Conservation (phyloP, 768 basidiomycete genomes). For the Boletus edulis region DNA sequence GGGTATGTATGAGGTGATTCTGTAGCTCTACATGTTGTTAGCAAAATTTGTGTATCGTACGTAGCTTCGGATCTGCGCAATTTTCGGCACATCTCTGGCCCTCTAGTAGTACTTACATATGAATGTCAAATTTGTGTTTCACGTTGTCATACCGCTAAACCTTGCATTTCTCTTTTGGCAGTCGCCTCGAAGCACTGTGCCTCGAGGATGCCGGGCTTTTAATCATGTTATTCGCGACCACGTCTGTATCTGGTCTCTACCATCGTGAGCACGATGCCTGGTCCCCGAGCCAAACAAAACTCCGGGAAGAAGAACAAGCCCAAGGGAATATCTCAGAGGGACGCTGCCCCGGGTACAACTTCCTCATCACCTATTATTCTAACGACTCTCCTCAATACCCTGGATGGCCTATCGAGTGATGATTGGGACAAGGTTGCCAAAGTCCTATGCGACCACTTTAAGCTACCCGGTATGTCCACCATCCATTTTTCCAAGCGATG, state of each 20-base stretch:
- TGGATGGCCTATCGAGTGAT: slow-evolving; percentile 24
- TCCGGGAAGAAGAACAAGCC: slow-evolving; percentile 14
- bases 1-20: background rate
- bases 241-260: background rate
- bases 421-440: slow-evolving; percentile 47
- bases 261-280: slow-evolving; percentile 14
- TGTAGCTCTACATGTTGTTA: slow-evolving; percentile 6
- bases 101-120: no score
- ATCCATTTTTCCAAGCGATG: background rate
- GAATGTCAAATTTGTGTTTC: no score
- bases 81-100: no score
- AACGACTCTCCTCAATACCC: background rate
- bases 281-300: slow-evolving; percentile 23
- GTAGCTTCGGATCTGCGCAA: background rate
- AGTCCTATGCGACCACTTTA: slow-evolving; percentile 46
- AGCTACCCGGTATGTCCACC: slow-evolving; percentile 48
- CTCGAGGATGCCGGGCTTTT: no score
- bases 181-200: no score
- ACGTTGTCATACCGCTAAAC: no score
- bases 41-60: background rate
- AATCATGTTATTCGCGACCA: no score
- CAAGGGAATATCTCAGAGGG: slow-evolving; percentile 1
- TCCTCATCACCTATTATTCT: background rate
- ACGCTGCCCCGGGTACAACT: background rate
- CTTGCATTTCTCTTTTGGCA: no score